Percentiles rank a stretch among this genome's conserved stretches.
These are phyloP conservation scores for Pleurotus pulmonarius DNA, from an alignment of 768 basidiomycete species.

Conservation along the genomic window DNA sequence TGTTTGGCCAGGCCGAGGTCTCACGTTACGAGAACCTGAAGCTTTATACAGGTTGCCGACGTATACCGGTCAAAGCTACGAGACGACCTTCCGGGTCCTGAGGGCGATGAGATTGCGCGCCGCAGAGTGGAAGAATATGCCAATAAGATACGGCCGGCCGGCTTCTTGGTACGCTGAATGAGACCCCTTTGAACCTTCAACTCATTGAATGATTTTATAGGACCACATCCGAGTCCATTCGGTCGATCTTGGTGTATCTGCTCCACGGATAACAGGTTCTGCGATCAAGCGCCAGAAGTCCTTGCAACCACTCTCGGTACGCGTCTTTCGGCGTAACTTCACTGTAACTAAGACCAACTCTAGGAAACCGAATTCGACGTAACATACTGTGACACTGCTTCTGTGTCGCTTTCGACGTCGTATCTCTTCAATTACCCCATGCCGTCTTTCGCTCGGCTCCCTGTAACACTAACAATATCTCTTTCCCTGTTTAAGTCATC, in stretches of 20 bases:
- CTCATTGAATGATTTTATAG: slow-evolving; percentile 32
- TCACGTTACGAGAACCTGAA: not conserved
- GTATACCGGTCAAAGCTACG: slow-evolving; percentile 77
- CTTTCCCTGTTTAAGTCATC: slow-evolving; percentile 70
- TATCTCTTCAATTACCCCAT: slow-evolving; percentile 85
- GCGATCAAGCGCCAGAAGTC: slow-evolving; percentile 37
- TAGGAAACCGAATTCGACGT: slow-evolving; percentile 84
- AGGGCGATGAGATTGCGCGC: slow-evolving; percentile 84
- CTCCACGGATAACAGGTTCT: slow-evolving; percentile 74
- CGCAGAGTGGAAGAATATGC: slow-evolving; percentile 76
- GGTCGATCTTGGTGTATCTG: slow-evolving; percentile 76
- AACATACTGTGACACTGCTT: slow-evolving; percentile 78
- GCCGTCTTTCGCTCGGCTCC: slow-evolving; percentile 77
- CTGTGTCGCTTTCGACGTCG: slow-evolving; percentile 79
- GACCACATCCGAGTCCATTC: slow-evolving; percentile 85
- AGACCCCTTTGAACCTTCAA: not conserved
- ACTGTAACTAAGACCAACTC: slow-evolving; percentile 9
- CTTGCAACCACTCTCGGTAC: slow-evolving; percentile 25
- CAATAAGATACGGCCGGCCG: slow-evolving; percentile 69
- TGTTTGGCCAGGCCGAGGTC: slow-evolving; percentile 9
- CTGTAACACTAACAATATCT: slow-evolving; percentile 77
- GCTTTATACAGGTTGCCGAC: slow-evolving; percentile 50
- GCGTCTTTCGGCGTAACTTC: slow-evolving; percentile 14
- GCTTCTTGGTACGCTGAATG: slow-evolving; percentile 53
- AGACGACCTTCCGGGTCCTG: slow-evolving; percentile 60